Conservation (phyloP, 169 alveolate species). For the Plasmodium chabaudi region DNA sequence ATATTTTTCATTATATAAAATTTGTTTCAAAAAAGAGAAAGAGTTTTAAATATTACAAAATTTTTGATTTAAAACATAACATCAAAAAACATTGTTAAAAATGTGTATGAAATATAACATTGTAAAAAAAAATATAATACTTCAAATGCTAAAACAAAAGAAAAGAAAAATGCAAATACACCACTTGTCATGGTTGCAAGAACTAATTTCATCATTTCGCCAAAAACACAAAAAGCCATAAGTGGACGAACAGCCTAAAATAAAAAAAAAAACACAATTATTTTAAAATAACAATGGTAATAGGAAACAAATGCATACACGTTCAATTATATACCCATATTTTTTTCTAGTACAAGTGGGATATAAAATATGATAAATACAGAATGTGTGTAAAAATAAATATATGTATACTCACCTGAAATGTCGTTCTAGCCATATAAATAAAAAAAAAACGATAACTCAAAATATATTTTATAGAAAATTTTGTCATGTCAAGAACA, state of each 20-base stretch:
- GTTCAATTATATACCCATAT: neutral
- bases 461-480: conserved; percentile 84
- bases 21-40: conserved; percentile 4
- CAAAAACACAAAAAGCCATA: conserved; percentile 91
- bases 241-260: conserved; percentile 90
- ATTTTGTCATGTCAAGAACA: conserved; percentile 83
- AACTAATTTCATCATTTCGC: conserved; percentile 89
- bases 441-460: conserved; percentile 88
- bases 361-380: neutral
- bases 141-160: conserved; percentile 91
- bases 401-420: conserved; percentile 84
- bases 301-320: neutral
- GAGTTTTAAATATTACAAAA: neutral
- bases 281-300: neutral
- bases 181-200: conserved; percentile 90
- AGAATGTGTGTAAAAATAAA: neutral
- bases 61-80: conserved; percentile 85
- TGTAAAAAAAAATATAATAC: conserved; percentile 90
- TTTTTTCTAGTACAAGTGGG: neutral
- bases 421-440: conserved; percentile 91
- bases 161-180: conserved; percentile 87
- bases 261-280: neutral
- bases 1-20: neutral
- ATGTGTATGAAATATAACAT: conserved; percentile 91
- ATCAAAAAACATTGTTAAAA: conserved; percentile 91